Base-by-base conservation (phyloP, 2,329 filamentous ascomycete species). In the Claviceps capensis region DNA sequence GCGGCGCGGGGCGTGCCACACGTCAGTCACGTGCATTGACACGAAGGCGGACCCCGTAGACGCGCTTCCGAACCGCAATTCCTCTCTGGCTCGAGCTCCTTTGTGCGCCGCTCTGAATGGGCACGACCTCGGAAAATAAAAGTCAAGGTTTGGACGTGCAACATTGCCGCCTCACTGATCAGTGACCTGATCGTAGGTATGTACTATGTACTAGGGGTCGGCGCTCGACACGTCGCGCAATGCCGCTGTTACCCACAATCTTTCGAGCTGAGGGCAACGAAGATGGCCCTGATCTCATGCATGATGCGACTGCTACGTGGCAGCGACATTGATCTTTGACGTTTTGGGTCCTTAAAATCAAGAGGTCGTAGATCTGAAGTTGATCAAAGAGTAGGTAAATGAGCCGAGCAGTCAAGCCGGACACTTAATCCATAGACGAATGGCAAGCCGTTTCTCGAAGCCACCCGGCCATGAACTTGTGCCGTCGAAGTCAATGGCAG, bases 281-380 rank as follows among this genome's bases (percentile, higher is more conserved):
- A 62, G 61, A 56, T 4, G 56, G 61, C 23, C 53, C 62, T 1
- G 58, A 63, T 26, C 60, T 62, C 0, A 22, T 22, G 22, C 22
- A 22, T 22, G 22, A 58, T 74, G 30, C 70, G 69, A 5, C 58
- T 85, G 1, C 69, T 79, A 0, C 78, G 76, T 8, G 76, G 76
- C 36, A 77, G 83, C 22, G 80, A 88, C n/a, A 78, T 96, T 44
- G 90, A 86, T 1, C 77, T 98, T n/a, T 98, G 97, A 63, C 86
- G 90, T 0, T 73, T 98, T 7, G 91, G 89, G 0, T 69, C 98
- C 7, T 7, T 7, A 8, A 26, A 7, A 7, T 52, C 93, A 98
- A 63, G 94, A 98, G 68, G 82, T 97, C 26, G 85, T 96, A 9
- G 88, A 95, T 64, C 75, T 98, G 53, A 85, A 83, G 26, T 83